Conservation (phyloP, 1,139 yeast genomes). For the Suhomyces taliae region DNA sequence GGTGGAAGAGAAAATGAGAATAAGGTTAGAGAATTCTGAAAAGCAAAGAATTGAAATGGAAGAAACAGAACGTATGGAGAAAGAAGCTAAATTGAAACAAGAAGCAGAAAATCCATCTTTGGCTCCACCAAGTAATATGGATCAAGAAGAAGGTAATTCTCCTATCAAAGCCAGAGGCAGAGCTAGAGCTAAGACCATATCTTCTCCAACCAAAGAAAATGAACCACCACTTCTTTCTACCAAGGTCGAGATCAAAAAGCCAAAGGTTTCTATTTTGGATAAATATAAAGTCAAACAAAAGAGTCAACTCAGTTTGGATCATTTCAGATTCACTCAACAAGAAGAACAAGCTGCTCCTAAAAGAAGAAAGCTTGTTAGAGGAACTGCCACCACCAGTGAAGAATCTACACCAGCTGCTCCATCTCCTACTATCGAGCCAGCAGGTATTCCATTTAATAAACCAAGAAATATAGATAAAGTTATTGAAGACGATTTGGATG, state of each 20-base stretch:
- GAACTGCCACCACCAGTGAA: conserved; percentile 8
- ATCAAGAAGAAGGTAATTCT: conserved; percentile 30
- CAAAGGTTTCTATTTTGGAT: conserved; percentile 54
- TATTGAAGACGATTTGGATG: conserved; percentile 37
- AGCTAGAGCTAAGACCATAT: conserved; percentile 25
- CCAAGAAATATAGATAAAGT: conserved; percentile 5
- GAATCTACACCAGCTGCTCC: conserved; percentile 2
- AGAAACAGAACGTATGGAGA: conserved; percentile 14
- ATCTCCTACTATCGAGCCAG: conserved; percentile 1
- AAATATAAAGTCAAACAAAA: conserved; percentile 42
- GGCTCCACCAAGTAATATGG: not conserved
- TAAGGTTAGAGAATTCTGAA: conserved; percentile 16
- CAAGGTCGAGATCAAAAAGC: conserved; percentile 56
- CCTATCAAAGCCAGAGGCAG: conserved; percentile 38
- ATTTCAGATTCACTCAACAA: conserved; percentile 14
- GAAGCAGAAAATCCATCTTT: not conserved
- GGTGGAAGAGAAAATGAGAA: conserved; percentile 18
- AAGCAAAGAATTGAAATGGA: conserved; percentile 13
- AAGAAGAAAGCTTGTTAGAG: conserved; percentile 41
- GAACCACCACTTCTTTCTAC: conserved; percentile 35
- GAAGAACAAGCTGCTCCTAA: conserved; percentile 20
- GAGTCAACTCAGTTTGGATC: conserved; percentile 27
- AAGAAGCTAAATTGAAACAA: conserved; percentile 7
- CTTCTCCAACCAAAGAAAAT: conserved; percentile 9
- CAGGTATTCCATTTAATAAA: not conserved